Evolutionary conservation across 1,139 yeast species (phyloP).

Genomic region (Yamadazyma membranifaciens): DNA sequence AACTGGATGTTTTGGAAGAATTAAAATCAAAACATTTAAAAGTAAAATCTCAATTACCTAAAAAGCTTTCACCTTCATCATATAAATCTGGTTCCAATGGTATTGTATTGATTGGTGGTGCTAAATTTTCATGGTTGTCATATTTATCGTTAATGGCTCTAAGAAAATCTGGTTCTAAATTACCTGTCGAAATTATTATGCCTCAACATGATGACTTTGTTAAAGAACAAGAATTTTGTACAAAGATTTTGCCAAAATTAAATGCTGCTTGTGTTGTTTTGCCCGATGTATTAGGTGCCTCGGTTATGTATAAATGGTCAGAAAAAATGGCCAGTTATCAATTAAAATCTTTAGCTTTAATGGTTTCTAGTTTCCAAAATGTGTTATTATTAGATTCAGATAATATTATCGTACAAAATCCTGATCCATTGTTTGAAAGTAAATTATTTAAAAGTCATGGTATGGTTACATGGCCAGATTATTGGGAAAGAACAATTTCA

Average conservation of each 20-base stretch:
- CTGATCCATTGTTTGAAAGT: conserved; percentile 46
- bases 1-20: conserved; percentile 23
- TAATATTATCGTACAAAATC: conserved; percentile 35
- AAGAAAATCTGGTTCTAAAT: conserved; percentile 33
- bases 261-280: conserved; percentile 32
- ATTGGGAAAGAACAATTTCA: conserved; percentile 72
- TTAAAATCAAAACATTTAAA: conserved; percentile 25
- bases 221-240: conserved; percentile 27
- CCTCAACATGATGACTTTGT: conserved; percentile 34
- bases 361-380: conserved; percentile 42
- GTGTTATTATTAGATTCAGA: conserved; percentile 44
- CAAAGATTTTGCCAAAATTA: conserved; percentile 21
- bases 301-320: conserved; percentile 32
- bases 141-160: conserved; percentile 34
- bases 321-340: conserved; percentile 33
- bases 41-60: conserved; percentile 26
- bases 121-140: conserved; percentile 38
- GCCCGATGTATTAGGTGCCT: conserved; percentile 36
- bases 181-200: conserved; percentile 39
- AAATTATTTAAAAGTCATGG: conserved; percentile 57
- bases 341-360: conserved; percentile 32
- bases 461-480: conserved; percentile 79
- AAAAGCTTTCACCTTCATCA: conserved; percentile 21
- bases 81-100: conserved; percentile 30
- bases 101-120: conserved; percentile 40